Evolutionary conservation across 2,329 filamentous ascomycete species (phyloP).

Genomic region (Colletotrichum siamense): DNA sequence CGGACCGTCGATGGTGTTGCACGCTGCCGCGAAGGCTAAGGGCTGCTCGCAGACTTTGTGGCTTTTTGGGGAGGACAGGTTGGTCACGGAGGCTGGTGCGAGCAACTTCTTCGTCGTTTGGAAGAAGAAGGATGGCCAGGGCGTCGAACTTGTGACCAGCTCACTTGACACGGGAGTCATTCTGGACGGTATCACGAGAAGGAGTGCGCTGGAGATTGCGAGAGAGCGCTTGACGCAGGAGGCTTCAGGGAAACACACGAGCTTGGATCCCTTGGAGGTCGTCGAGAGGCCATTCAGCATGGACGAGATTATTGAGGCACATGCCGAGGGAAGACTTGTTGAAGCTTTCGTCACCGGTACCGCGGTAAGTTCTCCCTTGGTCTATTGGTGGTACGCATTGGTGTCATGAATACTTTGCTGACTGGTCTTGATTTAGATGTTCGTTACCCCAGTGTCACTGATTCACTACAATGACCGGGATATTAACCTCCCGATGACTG

Average conservation of each 20-base stretch:
- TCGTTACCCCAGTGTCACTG: conserved; percentile 70
- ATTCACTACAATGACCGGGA: conserved; percentile 71
- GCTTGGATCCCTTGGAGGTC: conserved; percentile 42
- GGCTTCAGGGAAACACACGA: conserved; percentile 50
- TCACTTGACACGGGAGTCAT: conserved; percentile 84
- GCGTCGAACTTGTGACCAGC: conserved; percentile 78
- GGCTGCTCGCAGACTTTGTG: conserved; percentile 69
- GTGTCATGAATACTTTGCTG: conserved; percentile 7
- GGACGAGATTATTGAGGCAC: conserved; percentile 75
- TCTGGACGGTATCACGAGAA: conserved; percentile 82
- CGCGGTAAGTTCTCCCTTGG: conserved; percentile 63
- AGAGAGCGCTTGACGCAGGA: conserved; percentile 60
- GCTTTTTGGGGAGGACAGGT: conserved; percentile 62
- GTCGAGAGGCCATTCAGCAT: conserved; percentile 87
- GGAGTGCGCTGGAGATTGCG: conserved; percentile 78
- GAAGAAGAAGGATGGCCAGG: conserved; percentile 47
- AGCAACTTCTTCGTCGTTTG: conserved; percentile 68
- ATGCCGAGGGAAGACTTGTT: conserved; percentile 75
- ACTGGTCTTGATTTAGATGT: conserved; percentile 56
- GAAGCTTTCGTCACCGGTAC: conserved; percentile 90
- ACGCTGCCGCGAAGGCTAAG: conserved; percentile 55
- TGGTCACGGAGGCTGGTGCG: conserved; percentile 66
- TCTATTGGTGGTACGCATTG: background rate
- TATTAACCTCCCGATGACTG: conserved; percentile 63
- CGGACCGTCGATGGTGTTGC: conserved; percentile 61